phyloP scores from a whole-genome alignment of 768 basidiomycete genomes.

The Trametopsis cervina region DNA sequence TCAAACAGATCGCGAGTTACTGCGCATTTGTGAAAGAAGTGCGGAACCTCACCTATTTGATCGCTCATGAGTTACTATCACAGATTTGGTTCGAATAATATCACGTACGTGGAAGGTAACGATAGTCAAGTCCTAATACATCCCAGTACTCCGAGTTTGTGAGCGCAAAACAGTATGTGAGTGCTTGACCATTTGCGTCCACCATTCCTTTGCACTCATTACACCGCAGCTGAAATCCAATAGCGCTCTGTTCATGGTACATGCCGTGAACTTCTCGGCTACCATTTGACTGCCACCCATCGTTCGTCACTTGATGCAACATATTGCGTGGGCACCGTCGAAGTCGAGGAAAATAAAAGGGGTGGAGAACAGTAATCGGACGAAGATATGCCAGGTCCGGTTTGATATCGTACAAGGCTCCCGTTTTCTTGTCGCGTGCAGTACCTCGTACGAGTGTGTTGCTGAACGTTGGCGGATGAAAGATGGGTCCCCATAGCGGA shows the following conservation, averaged over 20 bases:
- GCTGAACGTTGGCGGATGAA: background rate
- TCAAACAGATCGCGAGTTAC: constrained; percentile 21
- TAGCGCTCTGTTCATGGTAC: constrained; percentile 10
- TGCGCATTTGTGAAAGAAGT: constrained; percentile 17
- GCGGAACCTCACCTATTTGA: constrained; percentile 14
- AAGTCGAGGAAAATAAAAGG: background rate
- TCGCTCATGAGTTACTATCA: background rate
- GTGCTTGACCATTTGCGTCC: background rate
- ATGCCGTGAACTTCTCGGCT: constrained; percentile 18
- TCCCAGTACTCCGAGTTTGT: constrained; percentile 20
- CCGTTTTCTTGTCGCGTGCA: background rate
- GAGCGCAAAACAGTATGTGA: constrained; percentile 11
- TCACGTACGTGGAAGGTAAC: constrained; percentile 19
- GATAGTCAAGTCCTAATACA: constrained; percentile 9
- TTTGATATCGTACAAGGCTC: background rate
- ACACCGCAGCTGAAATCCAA: constrained; percentile 13
- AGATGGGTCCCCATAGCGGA: background rate
- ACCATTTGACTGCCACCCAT: constrained; percentile 12
- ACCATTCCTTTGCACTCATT: constrained; percentile 5
- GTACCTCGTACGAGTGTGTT: background rate
- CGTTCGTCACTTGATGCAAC: constrained; percentile 4
- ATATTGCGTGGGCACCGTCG: background rate
- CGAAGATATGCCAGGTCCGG: background rate
- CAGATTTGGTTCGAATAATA: too few relatives aligned
- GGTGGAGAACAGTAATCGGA: background rate